Base-by-base conservation (phyloP, 495 filamentous ascomycete species). In the Penicillium arizonense region DNA sequence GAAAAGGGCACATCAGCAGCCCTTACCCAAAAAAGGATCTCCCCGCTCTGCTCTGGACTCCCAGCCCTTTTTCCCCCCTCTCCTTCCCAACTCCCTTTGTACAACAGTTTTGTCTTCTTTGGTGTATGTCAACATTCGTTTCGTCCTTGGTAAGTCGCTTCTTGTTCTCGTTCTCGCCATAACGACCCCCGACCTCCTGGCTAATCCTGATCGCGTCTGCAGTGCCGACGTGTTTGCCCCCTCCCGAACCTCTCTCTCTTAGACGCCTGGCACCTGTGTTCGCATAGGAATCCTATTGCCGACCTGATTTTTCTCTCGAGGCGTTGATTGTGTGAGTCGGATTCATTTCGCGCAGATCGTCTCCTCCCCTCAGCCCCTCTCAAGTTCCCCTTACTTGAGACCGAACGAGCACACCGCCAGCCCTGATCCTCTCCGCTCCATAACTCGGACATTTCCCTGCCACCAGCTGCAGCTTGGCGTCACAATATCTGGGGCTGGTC, bases 241-340 rank as follows among this genome's bases (percentile, higher is more conserved):
- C 34, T 24, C 51, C 48, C 36, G 35, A 39, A 18, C 14, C 43
- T 20, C 32, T 38, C 32, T 38, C 32, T 38, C 44, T 43, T 64
- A 61, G 55, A 64, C 58, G 56, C 55, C 46, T 42, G 36, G 34
- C 20, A 24, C 40, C 38, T 26, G 45, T 42, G 40, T 10, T 36
- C 39, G 43, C 13, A 42, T 35, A 34, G 30, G 18, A 56, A 38
- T 43, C 34, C 55, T 52, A 55, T 59, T 56, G 43, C 56, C 52
- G 47, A 50, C 44, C 44, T 56, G 44, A 44, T 54, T 57, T 61
- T 49, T 50, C 47, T 64, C 64, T 64, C 66, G 69, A 71, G 70
- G 70, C 72, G 70, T 74, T 75, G 70, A 69, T 75, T 69, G 68
- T 71, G 70, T 72, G 69, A 67, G 63, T 63, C 60, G 47, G 62